phyloP scores from a whole-genome alignment of 805 yeast genomes.

The Candida dajiaensis region DNA sequence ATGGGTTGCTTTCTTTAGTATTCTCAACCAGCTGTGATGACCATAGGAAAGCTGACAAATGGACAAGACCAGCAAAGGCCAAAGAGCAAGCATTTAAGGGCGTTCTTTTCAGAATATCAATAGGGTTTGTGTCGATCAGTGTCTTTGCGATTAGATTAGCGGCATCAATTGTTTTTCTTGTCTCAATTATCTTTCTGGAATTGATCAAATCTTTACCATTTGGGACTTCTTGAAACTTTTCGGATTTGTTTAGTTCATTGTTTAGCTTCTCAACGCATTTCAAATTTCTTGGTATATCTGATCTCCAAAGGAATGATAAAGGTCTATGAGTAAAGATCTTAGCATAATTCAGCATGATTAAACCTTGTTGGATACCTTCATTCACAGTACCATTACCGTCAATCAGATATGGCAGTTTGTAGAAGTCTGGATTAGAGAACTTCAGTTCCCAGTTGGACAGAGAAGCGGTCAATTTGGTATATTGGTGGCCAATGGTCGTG shows the following conservation, averaged over 20 bases:
- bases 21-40: conserved; percentile 32
- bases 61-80: conserved; percentile 47
- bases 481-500: conserved; percentile 30
- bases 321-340: conserved; percentile 52
- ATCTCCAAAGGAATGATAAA: conserved; percentile 46
- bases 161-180: conserved; percentile 48
- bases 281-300: conserved; percentile 37
- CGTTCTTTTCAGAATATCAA: conserved; percentile 37
- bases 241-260: conserved; percentile 23
- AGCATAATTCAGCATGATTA: conserved; percentile 43
- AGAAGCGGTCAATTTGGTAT: conserved; percentile 37
- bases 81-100: conserved; percentile 48
- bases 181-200: conserved; percentile 43
- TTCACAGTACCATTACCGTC: conserved; percentile 39
- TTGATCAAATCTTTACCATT: conserved; percentile 30
- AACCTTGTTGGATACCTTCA: conserved; percentile 49
- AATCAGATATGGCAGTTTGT: conserved; percentile 37
- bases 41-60: conserved; percentile 49
- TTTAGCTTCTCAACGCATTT: conserved; percentile 26
- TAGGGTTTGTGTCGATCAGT: conserved; percentile 41
- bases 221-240: conserved; percentile 26
- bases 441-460: conserved; percentile 47
- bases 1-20: conserved; percentile 9
- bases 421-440: conserved; percentile 37
- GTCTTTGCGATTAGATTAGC: conserved; percentile 43